Conservation (phyloP, 805 yeast species). For the Schwanniomyces pseudopolymorphus region DNA sequence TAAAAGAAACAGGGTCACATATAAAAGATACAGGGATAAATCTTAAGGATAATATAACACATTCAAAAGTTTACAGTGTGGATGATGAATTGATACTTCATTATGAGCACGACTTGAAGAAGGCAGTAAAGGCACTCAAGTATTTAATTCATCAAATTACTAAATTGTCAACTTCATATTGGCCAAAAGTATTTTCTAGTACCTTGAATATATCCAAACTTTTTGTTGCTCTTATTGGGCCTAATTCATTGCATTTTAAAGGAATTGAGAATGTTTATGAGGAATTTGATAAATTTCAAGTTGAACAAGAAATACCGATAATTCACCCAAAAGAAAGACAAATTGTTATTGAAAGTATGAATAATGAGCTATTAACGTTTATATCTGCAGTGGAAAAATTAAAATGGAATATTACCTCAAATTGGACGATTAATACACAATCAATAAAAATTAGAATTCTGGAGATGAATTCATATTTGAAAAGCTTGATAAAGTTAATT, state of each 20-base stretch:
- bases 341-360: constrained; percentile 20
- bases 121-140: constrained; percentile 43
- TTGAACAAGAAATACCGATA: constrained; percentile 24
- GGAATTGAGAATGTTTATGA: constrained; percentile 30
- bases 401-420: constrained; percentile 14
- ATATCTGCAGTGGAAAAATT: constrained; percentile 18
- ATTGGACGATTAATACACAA: constrained; percentile 24
- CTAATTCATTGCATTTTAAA: constrained; percentile 32
- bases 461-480: constrained; percentile 39
- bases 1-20: constrained; percentile 11
- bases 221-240: constrained; percentile 32
- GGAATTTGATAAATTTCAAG: constrained; percentile 27
- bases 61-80: constrained; percentile 14
- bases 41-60: constrained; percentile 11
- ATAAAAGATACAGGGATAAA: constrained; percentile 8
- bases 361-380: constrained; percentile 28
- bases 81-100: constrained; percentile 42
- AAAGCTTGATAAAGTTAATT: constrained; percentile 37
- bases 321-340: constrained; percentile 40
- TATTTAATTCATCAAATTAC: constrained; percentile 31
- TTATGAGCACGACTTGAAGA: constrained; percentile 45
- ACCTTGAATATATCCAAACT: constrained; percentile 28
- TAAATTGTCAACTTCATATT: constrained; percentile 19
- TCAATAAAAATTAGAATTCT: constrained; percentile 32
- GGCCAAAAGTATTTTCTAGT: constrained; percentile 32